Conservation (phyloP, 495 filamentous ascomycete species). For the Talaromyces stipitatus region DNA sequence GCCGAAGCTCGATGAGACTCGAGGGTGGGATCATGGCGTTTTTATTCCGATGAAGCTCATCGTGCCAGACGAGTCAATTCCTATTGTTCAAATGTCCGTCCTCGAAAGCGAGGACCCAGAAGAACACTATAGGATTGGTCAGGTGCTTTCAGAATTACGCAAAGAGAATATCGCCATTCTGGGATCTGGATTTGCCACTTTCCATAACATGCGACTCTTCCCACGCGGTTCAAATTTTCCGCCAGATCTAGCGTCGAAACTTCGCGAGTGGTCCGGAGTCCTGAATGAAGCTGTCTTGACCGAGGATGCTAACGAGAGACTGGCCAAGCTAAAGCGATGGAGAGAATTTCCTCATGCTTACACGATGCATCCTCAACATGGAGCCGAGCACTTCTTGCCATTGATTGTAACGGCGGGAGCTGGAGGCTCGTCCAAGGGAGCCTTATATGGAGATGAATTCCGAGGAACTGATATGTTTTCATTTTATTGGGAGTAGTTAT, state of each 20-base stretch:
- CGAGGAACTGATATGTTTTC: constrained; percentile 1
- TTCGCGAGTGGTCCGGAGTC: constrained; percentile 4
- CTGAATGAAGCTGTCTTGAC: constrained; percentile 5
- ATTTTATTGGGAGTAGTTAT: constrained; percentile 2
- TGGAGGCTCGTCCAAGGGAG: background rate
- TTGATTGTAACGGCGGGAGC: constrained; percentile 5
- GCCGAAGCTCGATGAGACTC: background rate
- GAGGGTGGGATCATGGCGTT: constrained; percentile 6
- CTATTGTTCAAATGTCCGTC: constrained; percentile 4
- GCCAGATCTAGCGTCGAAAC: background rate
- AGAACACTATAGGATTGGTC: constrained; percentile 3
- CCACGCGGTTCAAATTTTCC: background rate
- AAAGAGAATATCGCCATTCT: constrained; percentile 6
- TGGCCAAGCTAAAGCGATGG: constrained; percentile 5
- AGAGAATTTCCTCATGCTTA: constrained; percentile 4
- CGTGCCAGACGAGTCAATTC: background rate
- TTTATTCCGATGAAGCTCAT: constrained; percentile 5
- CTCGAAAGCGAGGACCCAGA: constrained; percentile 5
- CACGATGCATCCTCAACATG: constrained; percentile 1
- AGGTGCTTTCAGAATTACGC: background rate
- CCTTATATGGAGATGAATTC: constrained; percentile 3
- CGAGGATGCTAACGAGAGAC: background rate
- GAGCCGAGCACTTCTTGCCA: constrained; percentile 5
- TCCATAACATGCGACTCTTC: constrained; percentile 2
- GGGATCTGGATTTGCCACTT: constrained; percentile 4